Evolutionary conservation across 2,329 filamentous ascomycete genomes (phyloP).

Genomic region (Talaromyces verruculosus): DNA sequence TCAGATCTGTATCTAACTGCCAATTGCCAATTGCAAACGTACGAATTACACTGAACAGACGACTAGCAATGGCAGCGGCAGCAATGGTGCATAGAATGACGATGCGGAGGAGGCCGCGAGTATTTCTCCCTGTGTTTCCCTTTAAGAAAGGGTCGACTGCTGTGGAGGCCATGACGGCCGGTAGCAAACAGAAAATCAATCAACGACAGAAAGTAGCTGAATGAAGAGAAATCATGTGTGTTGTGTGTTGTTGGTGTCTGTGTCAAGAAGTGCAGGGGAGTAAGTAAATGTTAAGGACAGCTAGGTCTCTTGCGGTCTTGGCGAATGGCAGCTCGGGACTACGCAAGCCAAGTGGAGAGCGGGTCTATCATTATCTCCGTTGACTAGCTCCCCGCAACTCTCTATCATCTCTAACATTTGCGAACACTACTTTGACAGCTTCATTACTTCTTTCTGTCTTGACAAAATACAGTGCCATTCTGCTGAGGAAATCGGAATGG

Average conservation of each 20-base stretch:
- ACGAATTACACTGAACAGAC: constrained; percentile 98
- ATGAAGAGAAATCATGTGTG: constrained; percentile 1
- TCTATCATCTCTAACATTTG: neutral
- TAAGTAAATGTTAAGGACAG: constrained; percentile 25
- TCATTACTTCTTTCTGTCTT: no score
- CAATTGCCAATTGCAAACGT: constrained; percentile 41
- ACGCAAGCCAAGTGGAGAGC: constrained; percentile 17
- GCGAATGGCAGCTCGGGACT: constrained; percentile 27
- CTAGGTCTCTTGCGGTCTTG: constrained; percentile 46
- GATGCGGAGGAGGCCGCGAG: constrained; percentile 79
- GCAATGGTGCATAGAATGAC: constrained; percentile 91
- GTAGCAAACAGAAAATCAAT: constrained; percentile 31
- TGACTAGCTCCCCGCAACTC: neutral
- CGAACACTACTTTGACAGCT: neutral
- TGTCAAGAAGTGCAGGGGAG: neutral
- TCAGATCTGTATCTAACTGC: constrained; percentile 11
- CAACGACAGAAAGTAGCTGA: constrained; percentile 26
- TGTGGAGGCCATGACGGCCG: constrained; percentile 49
- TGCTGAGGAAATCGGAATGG: constrained; percentile 26
- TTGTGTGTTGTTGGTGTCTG: constrained; percentile 19
- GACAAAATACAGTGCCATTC: no score
- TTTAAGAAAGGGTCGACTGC: constrained; percentile 64
- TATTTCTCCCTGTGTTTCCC: constrained; percentile 76
- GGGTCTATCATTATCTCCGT: constrained; percentile 16
- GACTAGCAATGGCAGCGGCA: constrained; percentile 84